These are phyloP conservation scores for Ophiostoma sp. DNA, from an alignment of 2,329 filamentous ascomycete species.

Conservation along the genomic window DNA sequence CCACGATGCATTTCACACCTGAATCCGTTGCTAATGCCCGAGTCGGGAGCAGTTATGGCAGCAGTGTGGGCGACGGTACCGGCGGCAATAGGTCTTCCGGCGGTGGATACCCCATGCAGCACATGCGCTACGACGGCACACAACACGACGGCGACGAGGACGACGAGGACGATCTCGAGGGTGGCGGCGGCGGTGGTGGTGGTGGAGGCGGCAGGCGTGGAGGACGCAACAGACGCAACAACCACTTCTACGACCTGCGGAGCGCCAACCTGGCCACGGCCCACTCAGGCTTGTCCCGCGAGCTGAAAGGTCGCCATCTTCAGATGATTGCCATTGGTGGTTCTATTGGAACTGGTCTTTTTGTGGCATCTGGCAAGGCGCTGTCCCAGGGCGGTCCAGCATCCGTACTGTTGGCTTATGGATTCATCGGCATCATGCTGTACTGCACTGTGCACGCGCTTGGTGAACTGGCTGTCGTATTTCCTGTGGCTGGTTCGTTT, in stretches of 20 bases:
- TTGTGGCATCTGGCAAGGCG: constrained; percentile 77
- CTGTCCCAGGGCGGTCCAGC: constrained; percentile 74
- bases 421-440: constrained; percentile 79
- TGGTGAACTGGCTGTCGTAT: constrained; percentile 86
- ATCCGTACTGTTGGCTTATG: constrained; percentile 74
- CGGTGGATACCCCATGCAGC: constrained; percentile 23
- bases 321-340: constrained; percentile 98
- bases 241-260: constrained; percentile 57
- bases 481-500: constrained; percentile 89
- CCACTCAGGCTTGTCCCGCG: constrained; percentile 71
- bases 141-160: not conserved
- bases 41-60: constrained; percentile 5
- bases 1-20: constrained; percentile 50
- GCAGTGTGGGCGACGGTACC: constrained; percentile 12
- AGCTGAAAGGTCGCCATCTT: constrained; percentile 79
- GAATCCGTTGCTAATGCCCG: constrained; percentile 39
- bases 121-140: constrained; percentile 16
- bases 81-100: not conserved
- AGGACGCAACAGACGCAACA: constrained; percentile 21
- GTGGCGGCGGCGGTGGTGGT: not conserved
- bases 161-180: not conserved
- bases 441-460: constrained; percentile 91
- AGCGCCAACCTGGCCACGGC: constrained; percentile 71
- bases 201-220: not conserved
- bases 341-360: constrained; percentile 86